These are phyloP conservation scores for Mitragyna speciosa DNA, from an alignment of 257 asterid species.

Conservation along the genomic window DNA sequence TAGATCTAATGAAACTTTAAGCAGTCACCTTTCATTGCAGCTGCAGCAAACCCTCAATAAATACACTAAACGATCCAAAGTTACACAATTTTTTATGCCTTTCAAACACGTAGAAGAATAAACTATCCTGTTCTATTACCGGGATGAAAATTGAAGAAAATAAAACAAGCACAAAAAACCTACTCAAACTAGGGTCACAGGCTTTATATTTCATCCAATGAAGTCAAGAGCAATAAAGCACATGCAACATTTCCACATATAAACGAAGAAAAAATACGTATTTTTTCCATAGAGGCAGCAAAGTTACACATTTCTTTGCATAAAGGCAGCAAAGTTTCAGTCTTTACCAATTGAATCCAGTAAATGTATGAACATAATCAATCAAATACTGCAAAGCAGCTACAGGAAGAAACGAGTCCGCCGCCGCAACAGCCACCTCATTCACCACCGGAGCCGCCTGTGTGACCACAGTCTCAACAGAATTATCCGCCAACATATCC, in stretches of 20 bases:
- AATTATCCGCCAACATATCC: slow-evolving; percentile 52
- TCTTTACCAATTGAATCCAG: slow-evolving; percentile 73
- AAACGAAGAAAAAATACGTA: not conserved
- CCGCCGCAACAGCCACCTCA: slow-evolving; percentile 84
- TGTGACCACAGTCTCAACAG: slow-evolving; percentile 50
- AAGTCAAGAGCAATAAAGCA: not conserved
- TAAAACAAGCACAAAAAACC: not conserved
- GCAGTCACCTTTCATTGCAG: not conserved
- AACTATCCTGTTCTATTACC: not conserved
- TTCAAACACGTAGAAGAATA: not conserved
- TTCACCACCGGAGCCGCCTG: slow-evolving; percentile 55
- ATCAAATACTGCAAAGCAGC: slow-evolving; percentile 74
- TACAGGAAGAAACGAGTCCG: slow-evolving; percentile 78
- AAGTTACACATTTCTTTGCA: not conserved
- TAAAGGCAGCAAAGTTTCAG: not conserved
- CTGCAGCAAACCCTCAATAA: not conserved
- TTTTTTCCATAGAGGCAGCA: too few relatives aligned
- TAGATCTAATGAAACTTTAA: not conserved
- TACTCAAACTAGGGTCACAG: not conserved
- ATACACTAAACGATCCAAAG: not conserved
- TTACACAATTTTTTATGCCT: not conserved
- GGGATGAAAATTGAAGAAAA: not conserved
- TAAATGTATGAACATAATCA: slow-evolving; percentile 61
- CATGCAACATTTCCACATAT: not conserved
- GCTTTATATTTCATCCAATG: too few relatives aligned